Base-by-base conservation (phyloP, 306 rosid species). In the Rosa chinensis region DNA sequence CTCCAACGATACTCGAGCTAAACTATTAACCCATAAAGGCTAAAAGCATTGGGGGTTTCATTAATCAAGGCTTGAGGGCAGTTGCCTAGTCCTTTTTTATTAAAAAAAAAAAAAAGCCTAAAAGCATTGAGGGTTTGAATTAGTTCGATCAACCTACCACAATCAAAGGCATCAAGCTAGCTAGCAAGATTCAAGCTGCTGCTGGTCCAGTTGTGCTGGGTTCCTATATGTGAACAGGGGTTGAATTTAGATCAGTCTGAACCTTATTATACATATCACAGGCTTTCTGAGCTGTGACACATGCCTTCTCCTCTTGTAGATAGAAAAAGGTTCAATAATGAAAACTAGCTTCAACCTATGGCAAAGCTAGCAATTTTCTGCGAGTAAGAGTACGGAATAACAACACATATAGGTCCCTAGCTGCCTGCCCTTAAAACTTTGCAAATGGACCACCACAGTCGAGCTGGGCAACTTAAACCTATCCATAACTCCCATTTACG, bases 241-340 rank as follows among this genome's bases (percentile, higher is more conserved):
- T 66, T 32, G 23, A 16, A 37, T 13, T 35, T 66, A 2, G 70
- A 25, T 32, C 23, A 17, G 70, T 5, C 35, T 37, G 44, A 16
- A 35, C n/a, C 21, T 5, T 28, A 28, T 4, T 28, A 62, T 28
- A 62, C 9, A 13, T 55, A 55, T 62, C 40, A 25, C 68, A 62
- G 42, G 68, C 68, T 62, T 62, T 62, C 42, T 62, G 68, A 62
- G 40, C 42, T 62, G 68, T 62, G 40, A 13, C 68, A 62, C 67
- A 62, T 28, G 40, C 39, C 18, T 32, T 42, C 68, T 62, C 68
- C 68, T 62, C 9, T 28, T 25, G 40, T 62, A 62, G 67, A 25
- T 62, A 62, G 68, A 32, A 10, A 62, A 62, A 28, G 68, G 68
- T 62, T 62, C 68, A 32, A 58, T 58, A 9, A 58, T 58, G 13